Evolutionary conservation across 2,329 filamentous ascomycete genomes (phyloP).

Genomic region (Decorospora gaudefroyi): DNA sequence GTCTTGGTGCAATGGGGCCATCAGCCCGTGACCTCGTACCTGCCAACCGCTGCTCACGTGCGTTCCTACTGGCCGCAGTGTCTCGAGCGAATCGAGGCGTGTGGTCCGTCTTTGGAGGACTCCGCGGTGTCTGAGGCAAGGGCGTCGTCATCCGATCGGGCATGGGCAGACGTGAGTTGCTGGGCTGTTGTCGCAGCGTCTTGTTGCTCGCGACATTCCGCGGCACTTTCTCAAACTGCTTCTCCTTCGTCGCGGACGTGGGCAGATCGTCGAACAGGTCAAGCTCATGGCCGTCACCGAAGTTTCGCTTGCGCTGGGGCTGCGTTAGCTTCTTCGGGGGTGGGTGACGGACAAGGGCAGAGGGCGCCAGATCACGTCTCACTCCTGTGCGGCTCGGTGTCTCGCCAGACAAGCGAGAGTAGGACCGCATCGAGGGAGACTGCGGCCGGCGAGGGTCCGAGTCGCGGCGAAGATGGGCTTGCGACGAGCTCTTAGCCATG

Average conservation of each 20-base stretch:
- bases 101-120: constrained; percentile 55
- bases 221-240: constrained; percentile 80
- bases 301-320: constrained; percentile 52
- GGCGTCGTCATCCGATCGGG: constrained; percentile 55
- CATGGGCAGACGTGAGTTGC: constrained; percentile 49
- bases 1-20: constrained; percentile 57
- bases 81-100: constrained; percentile 69
- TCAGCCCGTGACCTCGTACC: constrained; percentile 51
- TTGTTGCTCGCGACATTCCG: constrained; percentile 70
- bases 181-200: constrained; percentile 58
- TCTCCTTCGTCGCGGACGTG: constrained; percentile 81
- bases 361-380: constrained; percentile 54
- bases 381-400: constrained; percentile 54
- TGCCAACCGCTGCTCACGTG: constrained; percentile 63
- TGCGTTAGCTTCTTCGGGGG: constrained; percentile 56
- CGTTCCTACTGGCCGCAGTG: constrained; percentile 68
- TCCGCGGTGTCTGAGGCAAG: constrained; percentile 60
- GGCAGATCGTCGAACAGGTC: constrained; percentile 94
- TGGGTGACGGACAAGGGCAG: constrained; percentile 57
- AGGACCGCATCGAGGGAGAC: constrained; percentile 53
- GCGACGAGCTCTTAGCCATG: constrained; percentile 68
- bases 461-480: constrained; percentile 77
- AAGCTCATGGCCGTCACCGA: constrained; percentile 89
- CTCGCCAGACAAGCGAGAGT: constrained; percentile 56
- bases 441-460: constrained; percentile 66